A percentile compares a stretch with the other conserved stretches of the same genome.
phyloP scores from a whole-genome alignment of 352 stramenopile genomes.

The Globisporangium spiculum region DNA sequence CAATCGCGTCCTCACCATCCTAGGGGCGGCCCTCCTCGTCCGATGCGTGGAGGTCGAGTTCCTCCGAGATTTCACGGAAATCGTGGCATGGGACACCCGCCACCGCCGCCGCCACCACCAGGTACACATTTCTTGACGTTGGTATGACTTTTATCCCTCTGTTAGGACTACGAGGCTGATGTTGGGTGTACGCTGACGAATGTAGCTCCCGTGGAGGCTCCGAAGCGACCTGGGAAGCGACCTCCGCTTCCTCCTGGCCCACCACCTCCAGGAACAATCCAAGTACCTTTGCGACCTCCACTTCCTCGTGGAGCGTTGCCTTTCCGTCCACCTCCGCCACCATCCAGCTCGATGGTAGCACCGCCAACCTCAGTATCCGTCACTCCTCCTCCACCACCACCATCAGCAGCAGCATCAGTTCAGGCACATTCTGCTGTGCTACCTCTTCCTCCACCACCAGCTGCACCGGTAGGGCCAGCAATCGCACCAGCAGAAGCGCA shows the following conservation, averaged over 20 bases:
- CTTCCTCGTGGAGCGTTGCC: constrained; percentile 40
- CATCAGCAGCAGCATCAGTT: not conserved
- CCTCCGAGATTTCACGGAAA: constrained; percentile 9
- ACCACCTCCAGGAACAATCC: constrained; percentile 56
- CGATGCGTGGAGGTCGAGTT: constrained; percentile 2
- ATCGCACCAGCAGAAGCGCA: not conserved
- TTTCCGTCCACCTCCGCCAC: constrained; percentile 37
- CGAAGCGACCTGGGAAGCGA: constrained; percentile 53
- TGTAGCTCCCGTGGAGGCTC: not conserved
- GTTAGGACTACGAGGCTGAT: not conserved
- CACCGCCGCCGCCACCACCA: constrained; percentile 9
- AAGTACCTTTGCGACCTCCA: constrained; percentile 54
- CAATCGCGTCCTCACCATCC: constrained; percentile 20
- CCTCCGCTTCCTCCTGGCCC: constrained; percentile 51
- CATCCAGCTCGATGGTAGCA: constrained; percentile 8
- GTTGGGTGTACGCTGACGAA: not conserved
- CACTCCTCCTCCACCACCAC: constrained; percentile 7
- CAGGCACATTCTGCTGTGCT: not conserved
- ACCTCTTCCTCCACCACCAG: not conserved
- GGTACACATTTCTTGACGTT: not conserved
- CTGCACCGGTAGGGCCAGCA: not conserved
- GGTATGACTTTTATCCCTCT: not conserved
- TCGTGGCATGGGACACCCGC: not conserved
- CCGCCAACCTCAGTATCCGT: constrained; percentile 22
- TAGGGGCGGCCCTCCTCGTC: not conserved